Conservation (phyloP, 768 basidiomycete species). For the Russula olivacea region DNA sequence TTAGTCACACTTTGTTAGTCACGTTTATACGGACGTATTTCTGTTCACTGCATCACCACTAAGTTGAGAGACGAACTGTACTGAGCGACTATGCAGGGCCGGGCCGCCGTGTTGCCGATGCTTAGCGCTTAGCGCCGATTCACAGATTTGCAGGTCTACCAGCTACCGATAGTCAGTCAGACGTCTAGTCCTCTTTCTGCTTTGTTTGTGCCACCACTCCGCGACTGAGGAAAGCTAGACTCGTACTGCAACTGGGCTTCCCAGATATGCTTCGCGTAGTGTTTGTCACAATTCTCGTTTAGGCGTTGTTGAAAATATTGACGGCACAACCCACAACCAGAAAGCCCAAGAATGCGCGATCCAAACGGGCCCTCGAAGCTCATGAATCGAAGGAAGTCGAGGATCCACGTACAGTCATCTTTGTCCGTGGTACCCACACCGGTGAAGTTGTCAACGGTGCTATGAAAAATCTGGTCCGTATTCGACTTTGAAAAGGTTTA, state of each 20-base stretch:
- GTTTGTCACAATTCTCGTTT: slow-evolving; percentile 6
- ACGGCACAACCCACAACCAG: slow-evolving; percentile 32
- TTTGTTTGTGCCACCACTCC: background rate
- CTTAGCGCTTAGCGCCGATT: too few species aligned
- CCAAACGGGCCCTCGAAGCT: slow-evolving; percentile 82
- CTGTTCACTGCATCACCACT: background rate
- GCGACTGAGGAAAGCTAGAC: too few species aligned
- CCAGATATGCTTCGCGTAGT: slow-evolving; percentile 22
- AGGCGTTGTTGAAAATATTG: background rate
- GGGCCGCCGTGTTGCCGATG: background rate
- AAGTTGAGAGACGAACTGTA: too few species aligned
- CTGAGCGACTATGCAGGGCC: too few species aligned
- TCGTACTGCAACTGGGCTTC: background rate
- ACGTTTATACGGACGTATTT: background rate
- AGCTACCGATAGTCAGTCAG: background rate
- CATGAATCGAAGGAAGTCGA: slow-evolving; percentile 87
- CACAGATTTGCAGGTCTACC: background rate
- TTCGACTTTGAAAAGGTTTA: background rate
- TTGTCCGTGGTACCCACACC: slow-evolving; percentile 83
- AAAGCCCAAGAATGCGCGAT: slow-evolving; percentile 94
- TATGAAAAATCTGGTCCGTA: slow-evolving; percentile 83
- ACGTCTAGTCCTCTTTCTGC: background rate
- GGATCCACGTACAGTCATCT: slow-evolving; percentile 80
- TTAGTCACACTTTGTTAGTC: background rate
- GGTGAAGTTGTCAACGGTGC: slow-evolving; percentile 73